Evolutionary conservation across 2,329 filamentous ascomycete genomes (phyloP).

Genomic region (Scedosporium aurantiacum): DNA sequence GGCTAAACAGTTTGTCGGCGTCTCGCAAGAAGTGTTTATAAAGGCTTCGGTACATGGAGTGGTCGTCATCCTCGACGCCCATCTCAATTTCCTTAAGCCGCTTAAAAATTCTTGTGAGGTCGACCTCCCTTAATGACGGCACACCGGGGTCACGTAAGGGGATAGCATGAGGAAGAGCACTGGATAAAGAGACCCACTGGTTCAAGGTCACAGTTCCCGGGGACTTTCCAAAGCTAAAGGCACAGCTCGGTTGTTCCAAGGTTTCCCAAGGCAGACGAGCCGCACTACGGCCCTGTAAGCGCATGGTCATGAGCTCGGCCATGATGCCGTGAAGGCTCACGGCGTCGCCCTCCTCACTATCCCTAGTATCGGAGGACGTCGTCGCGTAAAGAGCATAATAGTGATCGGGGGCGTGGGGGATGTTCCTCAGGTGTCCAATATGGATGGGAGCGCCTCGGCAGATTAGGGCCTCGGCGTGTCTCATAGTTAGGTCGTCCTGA

Average conservation of each 20-base stretch:
- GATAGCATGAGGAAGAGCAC: conserved; percentile 42
- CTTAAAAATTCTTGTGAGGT: conserved; percentile 44
- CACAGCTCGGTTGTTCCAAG: conserved; percentile 62
- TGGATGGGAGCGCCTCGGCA: conserved; percentile 45
- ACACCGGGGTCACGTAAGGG: conserved; percentile 47
- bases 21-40: conserved; percentile 59
- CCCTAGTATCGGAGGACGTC: conserved; percentile 29
- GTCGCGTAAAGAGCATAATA: conserved; percentile 35
- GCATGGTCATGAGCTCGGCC: conserved; percentile 47
- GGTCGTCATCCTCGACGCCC: conserved; percentile 45
- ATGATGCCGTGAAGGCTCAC: conserved; percentile 42
- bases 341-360: conserved; percentile 31
- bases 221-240: conserved; percentile 53
- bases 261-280: conserved; percentile 53
- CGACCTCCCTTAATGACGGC: conserved; percentile 45
- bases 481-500: conserved; percentile 39
- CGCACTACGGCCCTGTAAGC: conserved; percentile 29
- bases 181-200: conserved; percentile 52
- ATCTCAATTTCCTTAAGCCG: conserved; percentile 47
- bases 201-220: conserved; percentile 65
- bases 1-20: conserved; percentile 43
- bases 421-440: conserved; percentile 40
- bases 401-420: conserved; percentile 43
- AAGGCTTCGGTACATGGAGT: conserved; percentile 50
- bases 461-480: conserved; percentile 46